Evolutionary conservation across 139 green algal species (phyloP).

Genomic region (Diplosphaera chodatii): DNA sequence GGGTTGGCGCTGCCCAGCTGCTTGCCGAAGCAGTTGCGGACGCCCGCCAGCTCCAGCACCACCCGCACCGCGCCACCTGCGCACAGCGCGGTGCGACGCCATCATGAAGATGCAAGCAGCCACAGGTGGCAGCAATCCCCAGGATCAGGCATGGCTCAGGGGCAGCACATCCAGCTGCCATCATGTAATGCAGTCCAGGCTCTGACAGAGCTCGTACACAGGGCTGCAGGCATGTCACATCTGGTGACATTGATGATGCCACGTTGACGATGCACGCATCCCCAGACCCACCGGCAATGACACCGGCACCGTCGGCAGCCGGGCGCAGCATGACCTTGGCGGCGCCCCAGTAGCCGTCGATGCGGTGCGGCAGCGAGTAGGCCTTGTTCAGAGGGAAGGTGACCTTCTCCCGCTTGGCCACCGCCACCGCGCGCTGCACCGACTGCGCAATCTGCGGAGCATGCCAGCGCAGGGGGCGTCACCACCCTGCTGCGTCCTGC

Average conservation of each 20-base stretch:
- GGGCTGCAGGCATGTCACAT: too few species aligned
- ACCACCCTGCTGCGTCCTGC: too few species aligned
- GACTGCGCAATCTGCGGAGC: constrained; percentile 34
- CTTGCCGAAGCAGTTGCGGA: constrained; percentile 93
- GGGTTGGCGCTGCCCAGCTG: constrained; percentile 77
- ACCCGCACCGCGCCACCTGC: constrained; percentile 76
- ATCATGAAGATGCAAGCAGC: too few species aligned
- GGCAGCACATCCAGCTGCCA: too few species aligned
- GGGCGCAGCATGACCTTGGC: constrained; percentile 81
- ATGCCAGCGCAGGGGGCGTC: too few species aligned
- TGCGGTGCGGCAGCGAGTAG: constrained; percentile 74
- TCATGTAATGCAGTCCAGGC: too few species aligned
- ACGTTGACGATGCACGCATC: too few species aligned
- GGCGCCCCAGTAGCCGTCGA: constrained; percentile 74
- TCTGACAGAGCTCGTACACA: too few species aligned
- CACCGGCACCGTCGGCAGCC: constrained; percentile 81
- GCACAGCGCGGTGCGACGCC: too few species aligned
- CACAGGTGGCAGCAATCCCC: too few species aligned
- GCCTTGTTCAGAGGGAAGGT: constrained; percentile 51
- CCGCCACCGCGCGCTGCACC: constrained; percentile 71
- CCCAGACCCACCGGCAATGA: constrained; percentile 22
- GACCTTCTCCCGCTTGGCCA: constrained; percentile 67
- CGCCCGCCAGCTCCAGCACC: constrained; percentile 87
- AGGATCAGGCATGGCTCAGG: too few species aligned
- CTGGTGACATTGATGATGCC: too few species aligned